These are phyloP conservation scores for Bothriochloa decipiens DNA, from an alignment of 176 grass and related monocot genomes.

Conservation along the genomic window DNA sequence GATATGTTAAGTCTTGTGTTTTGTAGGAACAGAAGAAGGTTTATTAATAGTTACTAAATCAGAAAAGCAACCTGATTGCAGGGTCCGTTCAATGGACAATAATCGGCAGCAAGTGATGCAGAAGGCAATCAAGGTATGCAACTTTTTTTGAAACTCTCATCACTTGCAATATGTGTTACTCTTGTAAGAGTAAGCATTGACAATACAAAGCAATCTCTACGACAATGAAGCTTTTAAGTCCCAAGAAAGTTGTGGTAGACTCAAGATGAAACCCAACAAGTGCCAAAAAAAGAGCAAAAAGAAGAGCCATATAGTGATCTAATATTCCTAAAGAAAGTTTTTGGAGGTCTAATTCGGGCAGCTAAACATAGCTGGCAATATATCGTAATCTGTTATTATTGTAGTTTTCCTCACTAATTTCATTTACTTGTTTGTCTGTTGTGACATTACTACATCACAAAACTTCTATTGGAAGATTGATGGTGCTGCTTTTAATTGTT, in stretches of 20 bases:
- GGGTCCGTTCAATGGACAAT: slow-evolving; percentile 52
- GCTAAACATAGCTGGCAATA: neutral
- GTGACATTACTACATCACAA: neutral
- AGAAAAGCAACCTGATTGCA: slow-evolving; percentile 27
- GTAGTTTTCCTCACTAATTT: slow-evolving; percentile 5
- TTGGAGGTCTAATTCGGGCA: neutral
- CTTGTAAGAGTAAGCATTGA: neutral
- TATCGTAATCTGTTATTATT: neutral
- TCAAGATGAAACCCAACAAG: neutral
- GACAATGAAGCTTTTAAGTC: neutral
- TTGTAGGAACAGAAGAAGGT: neutral
- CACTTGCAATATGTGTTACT: neutral
- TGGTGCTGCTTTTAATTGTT: slow-evolving; percentile 21
- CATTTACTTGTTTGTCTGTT: neutral
- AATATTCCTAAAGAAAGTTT: slow-evolving; percentile 7
- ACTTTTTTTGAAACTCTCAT: neutral
- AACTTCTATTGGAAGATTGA: slow-evolving; percentile 3
- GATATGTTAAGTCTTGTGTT: neutral
- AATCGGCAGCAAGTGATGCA: slow-evolving; percentile 61
- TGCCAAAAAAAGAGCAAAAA: neutral
- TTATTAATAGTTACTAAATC: slow-evolving; percentile 11
- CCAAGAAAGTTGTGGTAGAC: neutral
- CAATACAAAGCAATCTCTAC: neutral
- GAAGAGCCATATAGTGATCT: neutral
- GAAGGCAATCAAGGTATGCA: slow-evolving; percentile 53